Conservation (phyloP, 345 rosid species). For the Diplotaxis tenuifolia region DNA sequence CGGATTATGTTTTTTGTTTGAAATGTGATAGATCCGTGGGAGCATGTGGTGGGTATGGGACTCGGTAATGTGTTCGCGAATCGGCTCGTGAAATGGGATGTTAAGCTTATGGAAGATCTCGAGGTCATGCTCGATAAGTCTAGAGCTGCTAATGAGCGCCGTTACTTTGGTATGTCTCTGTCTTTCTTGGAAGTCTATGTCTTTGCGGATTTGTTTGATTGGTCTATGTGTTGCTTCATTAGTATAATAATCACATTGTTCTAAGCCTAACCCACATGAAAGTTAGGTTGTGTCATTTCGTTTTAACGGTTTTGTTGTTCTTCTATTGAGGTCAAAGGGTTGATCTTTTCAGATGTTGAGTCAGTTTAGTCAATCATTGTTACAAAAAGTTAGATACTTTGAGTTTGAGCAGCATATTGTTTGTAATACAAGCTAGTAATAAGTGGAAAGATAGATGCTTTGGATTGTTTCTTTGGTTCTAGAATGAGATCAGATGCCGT, state of each 20-base stretch:
- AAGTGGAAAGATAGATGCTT: conserved; percentile 15
- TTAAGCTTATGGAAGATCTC: conserved; percentile 71
- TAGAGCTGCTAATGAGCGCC: conserved; percentile 94
- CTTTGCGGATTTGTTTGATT: neutral
- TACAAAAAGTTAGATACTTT: neutral
- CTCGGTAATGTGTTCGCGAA: conserved; percentile 78
- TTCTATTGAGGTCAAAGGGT: conserved; percentile 5
- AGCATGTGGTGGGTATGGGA: conserved; percentile 88
- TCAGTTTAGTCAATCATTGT: neutral
- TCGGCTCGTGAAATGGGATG: conserved; percentile 94
- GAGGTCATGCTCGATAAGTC: conserved; percentile 91
- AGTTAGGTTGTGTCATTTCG: neutral
- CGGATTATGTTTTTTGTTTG: neutral
- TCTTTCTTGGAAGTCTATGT: neutral
- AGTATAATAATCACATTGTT: neutral
- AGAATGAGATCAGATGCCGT: too few species aligned
- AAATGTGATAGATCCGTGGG: conserved; percentile 94
- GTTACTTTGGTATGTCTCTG: conserved; percentile 75
- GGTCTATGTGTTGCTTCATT: neutral
- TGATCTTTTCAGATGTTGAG: conserved; percentile 6
- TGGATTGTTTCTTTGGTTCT: neutral
- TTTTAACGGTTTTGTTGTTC: neutral
- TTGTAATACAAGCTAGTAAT: neutral
- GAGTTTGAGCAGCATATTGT: neutral
- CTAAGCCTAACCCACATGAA: too few species aligned